A percentile compares a stretch with the other conserved stretches of the same genome.
Evolutionary conservation across 2,329 filamentous ascomycete genomes (phyloP).

Genomic region (Cladosporium sp.): DNA sequence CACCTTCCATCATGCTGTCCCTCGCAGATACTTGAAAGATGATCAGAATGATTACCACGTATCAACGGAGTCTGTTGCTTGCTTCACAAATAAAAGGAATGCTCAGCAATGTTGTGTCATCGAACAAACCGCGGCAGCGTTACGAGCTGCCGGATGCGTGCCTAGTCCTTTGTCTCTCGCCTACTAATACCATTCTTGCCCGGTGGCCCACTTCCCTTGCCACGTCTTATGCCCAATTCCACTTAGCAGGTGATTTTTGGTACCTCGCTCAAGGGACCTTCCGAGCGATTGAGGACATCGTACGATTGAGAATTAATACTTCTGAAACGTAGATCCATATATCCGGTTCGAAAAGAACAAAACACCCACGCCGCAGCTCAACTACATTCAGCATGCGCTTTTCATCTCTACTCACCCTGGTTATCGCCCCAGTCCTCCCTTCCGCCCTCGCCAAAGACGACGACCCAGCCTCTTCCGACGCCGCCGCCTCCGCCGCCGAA

Average conservation of each 20-base stretch:
- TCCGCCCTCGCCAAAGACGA: constrained; percentile 1
- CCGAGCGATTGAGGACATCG: background rate
- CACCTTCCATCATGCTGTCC: background rate
- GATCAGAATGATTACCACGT: background rate
- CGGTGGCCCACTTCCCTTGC: background rate
- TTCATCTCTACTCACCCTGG: background rate
- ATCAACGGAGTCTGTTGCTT: background rate
- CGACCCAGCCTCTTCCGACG: constrained; percentile 3
- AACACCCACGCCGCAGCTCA: background rate
- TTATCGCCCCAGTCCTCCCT: background rate
- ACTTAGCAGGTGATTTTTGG: no score
- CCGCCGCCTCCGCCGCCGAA: constrained; percentile 1
- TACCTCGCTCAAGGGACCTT: background rate
- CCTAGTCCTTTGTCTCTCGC: background rate
- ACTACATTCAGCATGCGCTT: background rate
- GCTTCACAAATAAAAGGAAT: background rate
- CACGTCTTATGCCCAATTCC: background rate
- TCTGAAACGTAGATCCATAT: background rate
- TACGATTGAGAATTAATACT: background rate
- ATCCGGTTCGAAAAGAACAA: background rate
- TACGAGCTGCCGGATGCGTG: background rate
- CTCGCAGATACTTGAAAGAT: background rate
- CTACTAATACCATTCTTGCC: background rate
- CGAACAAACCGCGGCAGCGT: background rate
- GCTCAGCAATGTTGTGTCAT: background rate